Conservation (phyloP, 1,284 basidiomycete species). For the Apiotrichum porosum region DNA sequence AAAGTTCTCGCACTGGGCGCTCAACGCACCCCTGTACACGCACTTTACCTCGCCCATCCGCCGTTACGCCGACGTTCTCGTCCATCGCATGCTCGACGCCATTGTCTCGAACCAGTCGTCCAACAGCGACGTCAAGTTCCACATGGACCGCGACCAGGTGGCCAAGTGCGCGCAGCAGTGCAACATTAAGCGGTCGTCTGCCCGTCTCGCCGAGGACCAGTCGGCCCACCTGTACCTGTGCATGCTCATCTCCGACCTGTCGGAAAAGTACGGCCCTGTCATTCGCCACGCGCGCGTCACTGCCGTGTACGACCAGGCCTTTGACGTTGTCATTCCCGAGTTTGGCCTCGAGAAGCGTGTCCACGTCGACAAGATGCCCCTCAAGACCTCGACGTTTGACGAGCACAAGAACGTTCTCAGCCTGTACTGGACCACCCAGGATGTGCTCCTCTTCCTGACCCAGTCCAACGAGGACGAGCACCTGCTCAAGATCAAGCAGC, state of each 20-base stretch:
- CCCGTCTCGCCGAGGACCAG: conserved; percentile 89
- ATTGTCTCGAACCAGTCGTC: conserved; percentile 58
- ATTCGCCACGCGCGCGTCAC: conserved; percentile 88
- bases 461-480: conserved; percentile 87
- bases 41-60: conserved; percentile 95
- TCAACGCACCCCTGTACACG: conserved; percentile 89
- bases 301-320: conserved; percentile 88
- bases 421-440: conserved; percentile 70
- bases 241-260: conserved; percentile 81
- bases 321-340: conserved; percentile 82
- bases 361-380: conserved; percentile 97
- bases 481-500: conserved; percentile 83
- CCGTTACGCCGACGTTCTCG: conserved; percentile 81
- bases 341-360: conserved; percentile 98
- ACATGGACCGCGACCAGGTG: conserved; percentile 93
- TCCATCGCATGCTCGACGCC: conserved; percentile 95
- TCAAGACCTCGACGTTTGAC: conserved; percentile 92
- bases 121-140: conserved; percentile 77
- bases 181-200: conserved; percentile 69
- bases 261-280: conserved; percentile 90
- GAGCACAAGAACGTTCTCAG: conserved; percentile 78
- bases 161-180: conserved; percentile 97
- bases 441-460: conserved; percentile 89
- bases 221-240: conserved; percentile 93
- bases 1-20: conserved; percentile 90